A percentile compares a stretch with the other conserved stretches of the same genome.
phyloP scores from a whole-genome alignment of 805 yeast genomes.

The Wickerhamomyces rabaulensis region DNA sequence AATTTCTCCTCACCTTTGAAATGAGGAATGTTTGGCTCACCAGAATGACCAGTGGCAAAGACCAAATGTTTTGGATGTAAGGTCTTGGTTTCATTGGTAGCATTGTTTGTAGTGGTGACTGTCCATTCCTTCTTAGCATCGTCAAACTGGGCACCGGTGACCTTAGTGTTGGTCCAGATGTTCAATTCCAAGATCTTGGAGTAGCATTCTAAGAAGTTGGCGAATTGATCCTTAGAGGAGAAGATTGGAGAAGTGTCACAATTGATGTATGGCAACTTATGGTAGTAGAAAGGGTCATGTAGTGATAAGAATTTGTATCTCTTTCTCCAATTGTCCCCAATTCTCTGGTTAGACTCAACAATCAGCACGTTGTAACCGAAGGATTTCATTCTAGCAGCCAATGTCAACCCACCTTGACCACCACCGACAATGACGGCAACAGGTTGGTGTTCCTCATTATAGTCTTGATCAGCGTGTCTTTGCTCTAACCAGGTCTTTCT shows the following conservation, averaged over 20 bases:
- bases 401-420: conserved; percentile 40
- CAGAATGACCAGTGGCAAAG: conserved; percentile 42
- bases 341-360: conserved; percentile 30
- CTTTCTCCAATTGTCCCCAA: conserved; percentile 45
- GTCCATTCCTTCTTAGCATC: conserved; percentile 27
- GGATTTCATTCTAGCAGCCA: conserved; percentile 37
- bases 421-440: conserved; percentile 42
- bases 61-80: conserved; percentile 34
- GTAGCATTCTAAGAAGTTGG: conserved; percentile 38
- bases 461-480: conserved; percentile 26
- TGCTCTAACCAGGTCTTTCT: conserved; percentile 36
- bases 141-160: conserved; percentile 28
- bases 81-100: conserved; percentile 20
- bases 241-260: conserved; percentile 37
- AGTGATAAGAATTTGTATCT: conserved; percentile 39
- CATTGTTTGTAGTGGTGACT: conserved; percentile 27
- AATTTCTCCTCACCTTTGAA: conserved; percentile 34
- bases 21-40: conserved; percentile 38
- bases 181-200: conserved; percentile 36
- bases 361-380: conserved; percentile 37
- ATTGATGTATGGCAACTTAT: conserved; percentile 35
- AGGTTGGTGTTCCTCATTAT: conserved; percentile 32
- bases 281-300: conserved; percentile 42
- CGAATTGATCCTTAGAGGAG: conserved; percentile 40
- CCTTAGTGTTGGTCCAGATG: conserved; percentile 30